Evolutionary conservation across 208 protist species (phyloP).

Genomic region (Leishmania martiniquensis): DNA sequence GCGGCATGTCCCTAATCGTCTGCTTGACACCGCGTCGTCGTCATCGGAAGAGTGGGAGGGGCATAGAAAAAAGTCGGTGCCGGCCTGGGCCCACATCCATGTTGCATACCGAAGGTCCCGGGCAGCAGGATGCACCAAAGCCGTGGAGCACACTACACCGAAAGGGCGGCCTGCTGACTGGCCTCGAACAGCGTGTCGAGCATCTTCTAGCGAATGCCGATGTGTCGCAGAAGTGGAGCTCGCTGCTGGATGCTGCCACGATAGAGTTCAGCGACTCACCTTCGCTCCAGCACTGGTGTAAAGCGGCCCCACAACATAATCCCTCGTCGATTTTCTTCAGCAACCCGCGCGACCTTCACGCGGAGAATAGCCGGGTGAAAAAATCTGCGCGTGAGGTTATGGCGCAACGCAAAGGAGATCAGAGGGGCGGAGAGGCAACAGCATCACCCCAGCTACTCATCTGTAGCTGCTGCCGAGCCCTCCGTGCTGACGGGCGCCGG

Average conservation of each 20-base stretch:
- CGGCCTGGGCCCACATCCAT: no score
- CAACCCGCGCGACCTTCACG: conserved; percentile 7
- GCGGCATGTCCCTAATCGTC: background rate
- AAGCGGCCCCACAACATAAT: background rate
- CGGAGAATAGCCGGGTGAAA: background rate
- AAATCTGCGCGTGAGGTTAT: background rate
- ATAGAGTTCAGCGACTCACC: conserved; percentile 3
- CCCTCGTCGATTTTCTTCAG: conserved; percentile 7
- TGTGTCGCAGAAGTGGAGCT: background rate
- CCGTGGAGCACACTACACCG: background rate
- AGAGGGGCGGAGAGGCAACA: background rate
- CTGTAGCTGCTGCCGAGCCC: background rate
- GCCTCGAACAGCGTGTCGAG: background rate
- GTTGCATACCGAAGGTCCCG: background rate
- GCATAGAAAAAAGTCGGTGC: background rate
- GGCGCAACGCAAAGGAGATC: background rate
- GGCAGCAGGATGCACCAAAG: background rate
- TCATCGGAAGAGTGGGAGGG: no score
- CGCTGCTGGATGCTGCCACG: conserved; percentile 2
- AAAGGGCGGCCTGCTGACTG: background rate
- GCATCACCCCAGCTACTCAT: background rate
- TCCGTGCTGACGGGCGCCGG: background rate
- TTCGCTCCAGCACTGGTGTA: conserved; percentile 11
- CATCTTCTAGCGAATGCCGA: background rate
- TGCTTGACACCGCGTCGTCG: background rate